Evolutionary conservation across 345 rosid species (phyloP).

Genomic region (Boechera divaricarpa): DNA sequence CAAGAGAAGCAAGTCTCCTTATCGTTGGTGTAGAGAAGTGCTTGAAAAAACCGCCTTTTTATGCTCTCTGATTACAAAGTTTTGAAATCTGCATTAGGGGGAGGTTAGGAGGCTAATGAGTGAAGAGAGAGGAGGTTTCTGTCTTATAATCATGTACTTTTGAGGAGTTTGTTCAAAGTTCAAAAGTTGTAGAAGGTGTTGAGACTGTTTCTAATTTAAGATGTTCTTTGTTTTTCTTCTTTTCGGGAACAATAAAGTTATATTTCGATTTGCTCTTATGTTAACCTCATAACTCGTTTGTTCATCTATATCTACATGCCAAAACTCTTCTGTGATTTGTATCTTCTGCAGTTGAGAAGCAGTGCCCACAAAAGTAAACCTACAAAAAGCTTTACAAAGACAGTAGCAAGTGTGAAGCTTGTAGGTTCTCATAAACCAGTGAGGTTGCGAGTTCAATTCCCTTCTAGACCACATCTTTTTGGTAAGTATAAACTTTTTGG

Average conservation of each 20-base stretch:
- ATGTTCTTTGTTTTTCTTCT: background rate
- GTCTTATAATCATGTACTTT: slow-evolving; percentile 19
- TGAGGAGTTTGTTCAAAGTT: slow-evolving; percentile 23
- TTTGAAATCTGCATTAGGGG: slow-evolving; percentile 12
- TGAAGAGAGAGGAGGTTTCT: slow-evolving; percentile 27
- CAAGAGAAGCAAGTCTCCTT: slow-evolving; percentile 38
- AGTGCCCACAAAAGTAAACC: background rate
- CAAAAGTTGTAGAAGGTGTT: slow-evolving; percentile 31
- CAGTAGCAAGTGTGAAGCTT: background rate
- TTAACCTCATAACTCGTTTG: background rate
- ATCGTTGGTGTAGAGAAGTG: slow-evolving; percentile 30
- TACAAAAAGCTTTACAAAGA: background rate
- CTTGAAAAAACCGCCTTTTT: slow-evolving; percentile 16
- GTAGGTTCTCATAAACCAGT: background rate
- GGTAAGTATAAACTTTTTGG: background rate
- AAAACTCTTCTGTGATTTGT: background rate
- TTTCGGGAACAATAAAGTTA: slow-evolving; percentile 22
- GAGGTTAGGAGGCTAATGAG: slow-evolving; percentile 21
- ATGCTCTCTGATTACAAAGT: slow-evolving; percentile 26
- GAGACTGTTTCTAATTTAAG: slow-evolving; percentile 25
- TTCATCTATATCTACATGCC: background rate
- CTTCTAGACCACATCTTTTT: background rate
- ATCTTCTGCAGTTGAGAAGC: slow-evolving; percentile 5
- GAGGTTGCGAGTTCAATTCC: slow-evolving; percentile 1
- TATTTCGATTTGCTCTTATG: slow-evolving; percentile 14